These are phyloP conservation scores for Wickerhamiella kurtzmanii DNA, from an alignment of 805 yeast genomes.

Conservation along the genomic window DNA sequence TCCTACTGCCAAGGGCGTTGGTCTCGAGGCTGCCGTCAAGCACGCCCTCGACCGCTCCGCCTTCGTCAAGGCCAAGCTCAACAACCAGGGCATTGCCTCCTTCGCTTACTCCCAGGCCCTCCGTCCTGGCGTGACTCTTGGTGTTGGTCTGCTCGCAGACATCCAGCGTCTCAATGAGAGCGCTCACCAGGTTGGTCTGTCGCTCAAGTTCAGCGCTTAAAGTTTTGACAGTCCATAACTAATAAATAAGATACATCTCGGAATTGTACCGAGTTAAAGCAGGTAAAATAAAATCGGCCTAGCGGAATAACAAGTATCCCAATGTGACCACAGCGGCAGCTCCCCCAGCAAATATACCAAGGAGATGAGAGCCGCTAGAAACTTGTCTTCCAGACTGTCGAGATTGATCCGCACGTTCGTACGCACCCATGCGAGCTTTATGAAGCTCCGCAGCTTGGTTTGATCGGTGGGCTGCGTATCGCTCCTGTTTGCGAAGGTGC, in stretches of 20 bases:
- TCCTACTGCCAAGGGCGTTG: conserved; percentile 62
- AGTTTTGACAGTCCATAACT: conserved; percentile 9
- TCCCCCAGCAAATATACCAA: conserved; percentile 5
- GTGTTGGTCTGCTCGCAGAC: conserved; percentile 94
- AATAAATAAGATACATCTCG: not conserved
- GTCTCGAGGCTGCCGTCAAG: conserved; percentile 91
- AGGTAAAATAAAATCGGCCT: not conserved
- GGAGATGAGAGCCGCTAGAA: not conserved
- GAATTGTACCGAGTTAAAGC: not conserved
- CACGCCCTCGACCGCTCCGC: conserved; percentile 78
- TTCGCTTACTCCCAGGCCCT: conserved; percentile 87
- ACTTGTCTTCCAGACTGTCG: not conserved
- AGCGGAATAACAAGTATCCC: conserved; percentile 11
- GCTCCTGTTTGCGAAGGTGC: conserved; percentile 24
- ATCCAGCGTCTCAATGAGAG: conserved; percentile 91
- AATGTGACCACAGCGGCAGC: conserved; percentile 9
- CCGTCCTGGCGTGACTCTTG: conserved; percentile 92
- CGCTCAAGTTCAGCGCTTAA: conserved; percentile 87
- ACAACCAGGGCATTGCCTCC: conserved; percentile 90
- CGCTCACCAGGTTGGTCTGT: conserved; percentile 95
- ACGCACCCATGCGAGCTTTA: not conserved
- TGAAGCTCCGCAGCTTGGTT: not conserved
- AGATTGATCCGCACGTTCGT: not conserved
- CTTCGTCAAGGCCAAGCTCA: conserved; percentile 91
- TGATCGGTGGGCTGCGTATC: conserved; percentile 21